These are phyloP conservation scores for Trichoderma cornu-damae DNA, from an alignment of 2,329 filamentous ascomycete species.

Conservation along the genomic window DNA sequence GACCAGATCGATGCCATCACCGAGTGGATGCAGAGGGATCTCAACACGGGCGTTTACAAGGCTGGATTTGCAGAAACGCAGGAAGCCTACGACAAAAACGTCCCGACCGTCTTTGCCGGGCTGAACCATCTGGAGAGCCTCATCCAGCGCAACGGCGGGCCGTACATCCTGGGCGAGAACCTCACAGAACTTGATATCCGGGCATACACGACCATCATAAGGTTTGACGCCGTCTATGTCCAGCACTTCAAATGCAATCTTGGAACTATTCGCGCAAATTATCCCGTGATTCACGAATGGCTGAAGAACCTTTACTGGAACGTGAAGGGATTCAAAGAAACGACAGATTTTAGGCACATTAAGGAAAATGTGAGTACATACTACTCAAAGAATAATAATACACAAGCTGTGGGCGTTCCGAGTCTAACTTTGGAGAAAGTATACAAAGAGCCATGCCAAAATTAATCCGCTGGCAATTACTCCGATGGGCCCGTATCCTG, in stretches of 20 bases:
- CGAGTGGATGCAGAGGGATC: constrained; percentile 57
- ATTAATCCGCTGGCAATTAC: constrained; percentile 29
- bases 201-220: constrained; percentile 58
- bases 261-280: constrained; percentile 58
- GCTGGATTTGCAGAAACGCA: constrained; percentile 63
- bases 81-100: constrained; percentile 58
- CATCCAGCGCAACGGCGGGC: constrained; percentile 40
- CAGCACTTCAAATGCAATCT: constrained; percentile 62
- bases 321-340: constrained; percentile 42
- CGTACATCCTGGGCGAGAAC: constrained; percentile 58
- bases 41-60: constrained; percentile 47
- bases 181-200: constrained; percentile 66
- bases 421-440: constrained; percentile 20
- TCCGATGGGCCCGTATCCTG: constrained; percentile 26
- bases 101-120: constrained; percentile 57
- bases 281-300: constrained; percentile 64
- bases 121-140: constrained; percentile 60
- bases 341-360: constrained; percentile 61
- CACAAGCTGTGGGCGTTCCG: background rate
- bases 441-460: constrained; percentile 27
- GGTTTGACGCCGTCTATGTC: constrained; percentile 65
- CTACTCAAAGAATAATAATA: background rate
- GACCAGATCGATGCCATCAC: constrained; percentile 59
- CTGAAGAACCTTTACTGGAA: constrained; percentile 68
- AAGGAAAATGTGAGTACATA: constrained; percentile 50